phyloP scores from a whole-genome alignment of 2,329 filamentous ascomycete genomes.

The Calonectria leucothoes region DNA sequence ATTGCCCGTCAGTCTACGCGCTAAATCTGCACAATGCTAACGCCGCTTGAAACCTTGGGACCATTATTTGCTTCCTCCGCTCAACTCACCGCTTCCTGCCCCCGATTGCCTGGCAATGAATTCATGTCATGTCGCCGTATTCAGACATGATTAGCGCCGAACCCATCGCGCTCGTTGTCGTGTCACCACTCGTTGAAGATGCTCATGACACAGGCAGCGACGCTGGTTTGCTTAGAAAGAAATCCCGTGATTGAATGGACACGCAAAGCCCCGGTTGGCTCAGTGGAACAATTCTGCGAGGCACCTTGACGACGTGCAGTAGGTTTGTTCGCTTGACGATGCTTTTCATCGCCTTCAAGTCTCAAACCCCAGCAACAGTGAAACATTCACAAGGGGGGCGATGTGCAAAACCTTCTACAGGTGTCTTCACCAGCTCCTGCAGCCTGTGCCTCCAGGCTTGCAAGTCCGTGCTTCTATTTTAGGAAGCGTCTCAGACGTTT shows the following conservation, averaged over 20 bases:
- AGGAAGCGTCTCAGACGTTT: conserved; percentile 39
- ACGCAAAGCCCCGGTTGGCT: neutral
- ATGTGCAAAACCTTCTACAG: neutral
- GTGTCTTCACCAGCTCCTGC: conserved; percentile 20
- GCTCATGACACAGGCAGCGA: conserved; percentile 1
- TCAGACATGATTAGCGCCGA: conserved; percentile 10
- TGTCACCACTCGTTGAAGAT: conserved; percentile 20
- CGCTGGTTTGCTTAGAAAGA: conserved; percentile 1
- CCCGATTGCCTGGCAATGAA: neutral
- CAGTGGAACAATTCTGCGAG: conserved; percentile 6
- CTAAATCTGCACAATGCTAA: conserved; percentile 35
- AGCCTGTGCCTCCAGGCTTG: conserved; percentile 32
- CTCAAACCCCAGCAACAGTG: conserved; percentile 33
- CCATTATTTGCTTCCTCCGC: neutral
- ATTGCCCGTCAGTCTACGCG: conserved; percentile 25
- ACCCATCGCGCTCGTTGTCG: conserved; percentile 11
- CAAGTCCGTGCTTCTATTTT: conserved; percentile 34
- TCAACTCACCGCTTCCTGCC: neutral
- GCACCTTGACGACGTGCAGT: neutral
- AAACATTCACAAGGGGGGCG: conserved; percentile 35
- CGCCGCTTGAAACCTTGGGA: conserved; percentile 33
- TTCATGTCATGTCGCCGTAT: neutral
- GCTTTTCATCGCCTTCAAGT: neutral
- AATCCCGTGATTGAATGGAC: conserved; percentile 3
- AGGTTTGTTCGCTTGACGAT: neutral